Base-by-base conservation (phyloP, 148 eudicot genomes). In the Diospyros kaki region DNA sequence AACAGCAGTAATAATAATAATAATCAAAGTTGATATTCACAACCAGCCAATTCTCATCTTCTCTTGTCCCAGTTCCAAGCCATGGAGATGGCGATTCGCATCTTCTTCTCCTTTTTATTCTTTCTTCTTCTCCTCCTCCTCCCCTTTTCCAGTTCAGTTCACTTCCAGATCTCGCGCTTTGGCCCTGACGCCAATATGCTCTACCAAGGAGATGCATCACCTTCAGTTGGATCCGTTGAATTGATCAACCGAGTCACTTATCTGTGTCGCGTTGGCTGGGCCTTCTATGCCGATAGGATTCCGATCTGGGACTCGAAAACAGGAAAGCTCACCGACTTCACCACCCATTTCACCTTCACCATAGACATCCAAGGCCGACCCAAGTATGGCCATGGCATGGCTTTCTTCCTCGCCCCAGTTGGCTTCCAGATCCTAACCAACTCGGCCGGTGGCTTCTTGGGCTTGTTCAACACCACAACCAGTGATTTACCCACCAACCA, bases 401-500 rank as follows among this genome's bases (percentile, higher is more conserved):
- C 84, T 0, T 89, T 89, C 73, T 84, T 84, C 64, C 79, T 89
- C 4, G 83, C 87, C 12, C 90, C 90, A 1, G 72, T 58, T 18
- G 80, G 71, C 6, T 86, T 78, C 60, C 78, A 73, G n/a, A 87
- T 86, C 74, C 89, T 87, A 11, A 83, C 84, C 2, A 86, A 88
- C 75, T 83, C 89, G 8, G 77, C 39, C 1, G 88, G 86, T 11
- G 87, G 91, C 52, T 86, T 81, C 42, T 46, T 86, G 2, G 94
- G 89, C 41, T 83, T 90, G 14, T 85, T 87, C 72, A 83, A 90
- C 77, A 83, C 94, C 9, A 81, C 83, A 11, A 75, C 81, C 14
- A 71, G 76, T 13, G 74, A 64, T 72, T 77, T 78, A 5, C 3
- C 67, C 4, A 6, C 17, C 5, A 86, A 80, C 64, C 89, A 81